Evolutionary conservation across 345 rosid genomes (phyloP).

Genomic region (Litchi chinensis): DNA sequence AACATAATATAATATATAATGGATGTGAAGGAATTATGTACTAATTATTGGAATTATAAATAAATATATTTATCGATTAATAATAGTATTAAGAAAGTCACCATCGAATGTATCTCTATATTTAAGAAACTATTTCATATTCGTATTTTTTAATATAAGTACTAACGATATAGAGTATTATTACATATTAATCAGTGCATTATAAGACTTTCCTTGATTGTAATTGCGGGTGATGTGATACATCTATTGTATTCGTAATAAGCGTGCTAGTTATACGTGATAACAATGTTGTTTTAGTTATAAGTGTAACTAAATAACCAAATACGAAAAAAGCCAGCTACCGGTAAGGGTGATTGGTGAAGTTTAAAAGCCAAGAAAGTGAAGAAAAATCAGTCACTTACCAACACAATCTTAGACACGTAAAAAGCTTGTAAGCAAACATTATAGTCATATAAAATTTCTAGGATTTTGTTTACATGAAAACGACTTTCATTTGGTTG

Average conservation of each 20-base stretch:
- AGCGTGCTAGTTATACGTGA: neutral
- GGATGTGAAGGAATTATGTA: too few species aligned
- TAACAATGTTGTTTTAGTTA: neutral
- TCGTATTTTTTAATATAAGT: too few species aligned
- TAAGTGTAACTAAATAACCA: too few species aligned
- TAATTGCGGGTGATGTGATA: too few species aligned
- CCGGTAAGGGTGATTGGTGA: neutral
- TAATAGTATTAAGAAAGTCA: too few species aligned
- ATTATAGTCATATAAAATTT: neutral
- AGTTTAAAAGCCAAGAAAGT: conserved; percentile 32
- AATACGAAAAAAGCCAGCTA: neutral
- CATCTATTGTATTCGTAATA: too few species aligned
- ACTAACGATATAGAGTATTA: neutral
- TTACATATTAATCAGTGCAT: neutral
- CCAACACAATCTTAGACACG: conserved; percentile 14
- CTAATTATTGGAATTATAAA: too few species aligned
- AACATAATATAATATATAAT: too few species aligned
- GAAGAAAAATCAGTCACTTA: neutral
- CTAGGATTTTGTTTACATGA: neutral
- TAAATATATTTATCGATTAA: too few species aligned
- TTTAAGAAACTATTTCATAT: too few species aligned
- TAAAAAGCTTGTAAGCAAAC: conserved; percentile 12
- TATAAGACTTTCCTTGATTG: too few species aligned
- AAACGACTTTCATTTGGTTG: conserved; percentile 18
- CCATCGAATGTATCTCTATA: too few species aligned